Percentiles rank a stretch among this genome's conserved stretches.
Conservation (phyloP, 768 basidiomycete species). For the Pisolithus tinctorius region DNA sequence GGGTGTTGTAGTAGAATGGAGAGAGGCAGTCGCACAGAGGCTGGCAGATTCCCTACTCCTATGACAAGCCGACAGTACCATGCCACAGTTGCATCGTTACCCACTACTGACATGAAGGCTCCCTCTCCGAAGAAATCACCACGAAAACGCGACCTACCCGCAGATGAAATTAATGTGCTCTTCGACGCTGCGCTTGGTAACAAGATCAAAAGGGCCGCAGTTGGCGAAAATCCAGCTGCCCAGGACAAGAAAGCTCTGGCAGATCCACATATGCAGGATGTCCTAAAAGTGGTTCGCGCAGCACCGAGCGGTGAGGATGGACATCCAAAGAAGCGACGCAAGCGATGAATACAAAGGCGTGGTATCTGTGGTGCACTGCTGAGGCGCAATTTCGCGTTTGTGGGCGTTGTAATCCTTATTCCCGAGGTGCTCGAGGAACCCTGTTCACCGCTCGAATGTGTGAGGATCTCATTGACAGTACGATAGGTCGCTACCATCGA, state of each 20-base stretch:
- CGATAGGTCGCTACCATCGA: too few species aligned
- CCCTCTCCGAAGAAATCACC: slow-evolving; percentile 28
- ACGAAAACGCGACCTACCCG: slow-evolving; percentile 39
- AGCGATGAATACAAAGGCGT: slow-evolving; percentile 1
- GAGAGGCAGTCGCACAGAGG: slow-evolving; percentile 22
- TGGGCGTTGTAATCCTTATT: too few species aligned
- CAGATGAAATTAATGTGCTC: slow-evolving; percentile 71
- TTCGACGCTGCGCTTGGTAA: slow-evolving; percentile 56
- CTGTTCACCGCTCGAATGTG: too few species aligned
- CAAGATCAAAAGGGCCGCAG: slow-evolving; percentile 50
- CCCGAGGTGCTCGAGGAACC: too few species aligned
- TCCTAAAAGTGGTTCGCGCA: slow-evolving; percentile 53
- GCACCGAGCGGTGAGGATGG: slow-evolving; percentile 45
- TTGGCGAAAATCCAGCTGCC: slow-evolving; percentile 18
- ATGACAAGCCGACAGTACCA: too few species aligned
- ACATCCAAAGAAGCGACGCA: slow-evolving; percentile 26
- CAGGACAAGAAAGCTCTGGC: slow-evolving; percentile 10
- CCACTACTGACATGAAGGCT: slow-evolving; percentile 1
- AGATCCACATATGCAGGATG: slow-evolving; percentile 38
- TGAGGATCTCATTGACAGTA: too few species aligned
- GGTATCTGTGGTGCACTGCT: too few species aligned
- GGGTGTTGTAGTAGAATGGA: slow-evolving; percentile 34
- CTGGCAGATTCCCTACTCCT: not conserved
- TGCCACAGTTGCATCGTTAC: too few species aligned
- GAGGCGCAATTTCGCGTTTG: too few species aligned